These are phyloP conservation scores for Sclerospora graminicola DNA, from an alignment of 352 stramenopile species.

Conservation along the genomic window DNA sequence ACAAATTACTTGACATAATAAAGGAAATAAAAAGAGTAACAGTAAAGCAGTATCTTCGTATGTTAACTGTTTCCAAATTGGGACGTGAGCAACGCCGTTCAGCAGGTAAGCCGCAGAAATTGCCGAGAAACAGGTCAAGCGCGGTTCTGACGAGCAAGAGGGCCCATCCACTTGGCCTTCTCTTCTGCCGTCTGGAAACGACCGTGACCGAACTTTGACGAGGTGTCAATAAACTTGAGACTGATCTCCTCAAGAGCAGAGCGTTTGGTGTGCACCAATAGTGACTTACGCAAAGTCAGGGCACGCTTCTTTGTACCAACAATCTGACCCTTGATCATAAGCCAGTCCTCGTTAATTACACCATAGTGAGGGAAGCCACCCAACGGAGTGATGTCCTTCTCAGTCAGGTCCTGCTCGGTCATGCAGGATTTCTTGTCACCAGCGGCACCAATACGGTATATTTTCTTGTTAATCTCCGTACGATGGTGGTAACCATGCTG, in stretches of 20 bases:
- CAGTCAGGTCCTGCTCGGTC: conserved; percentile 98
- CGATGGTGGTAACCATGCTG: conserved; percentile 99
- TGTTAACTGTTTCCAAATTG: conserved; percentile 14
- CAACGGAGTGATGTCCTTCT: conserved; percentile 99
- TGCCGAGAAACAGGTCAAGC: conserved; percentile 43
- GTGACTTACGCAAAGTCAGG: conserved; percentile 97
- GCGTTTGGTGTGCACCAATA: conserved; percentile 95
- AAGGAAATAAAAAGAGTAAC: conserved; percentile 10
- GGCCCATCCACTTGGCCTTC: conserved; percentile 98
- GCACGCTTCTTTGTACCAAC: conserved; percentile 98
- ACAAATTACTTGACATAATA: conserved; percentile 1
- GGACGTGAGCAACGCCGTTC: conserved; percentile 9
- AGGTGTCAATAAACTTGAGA: conserved; percentile 95
- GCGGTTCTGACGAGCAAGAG: conserved; percentile 88
- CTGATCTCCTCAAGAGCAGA: conserved; percentile 96
- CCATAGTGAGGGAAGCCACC: conserved; percentile 99
- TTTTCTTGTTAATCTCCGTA: conserved; percentile 99
- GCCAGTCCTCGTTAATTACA: conserved; percentile 98
- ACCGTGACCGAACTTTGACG: conserved; percentile 99
- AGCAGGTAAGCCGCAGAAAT: conserved; percentile 11
- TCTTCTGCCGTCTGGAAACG: conserved; percentile 99
- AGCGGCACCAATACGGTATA: conserved; percentile 96
- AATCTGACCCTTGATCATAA: conserved; percentile 99
- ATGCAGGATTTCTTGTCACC: conserved; percentile 92
- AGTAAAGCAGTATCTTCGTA: conserved; percentile 34